A percentile compares a stretch with the other conserved stretches of the same genome.
Evolutionary conservation across 305 asterid genomes (phyloP).

Genomic region (Ilex paraguariensis): DNA sequence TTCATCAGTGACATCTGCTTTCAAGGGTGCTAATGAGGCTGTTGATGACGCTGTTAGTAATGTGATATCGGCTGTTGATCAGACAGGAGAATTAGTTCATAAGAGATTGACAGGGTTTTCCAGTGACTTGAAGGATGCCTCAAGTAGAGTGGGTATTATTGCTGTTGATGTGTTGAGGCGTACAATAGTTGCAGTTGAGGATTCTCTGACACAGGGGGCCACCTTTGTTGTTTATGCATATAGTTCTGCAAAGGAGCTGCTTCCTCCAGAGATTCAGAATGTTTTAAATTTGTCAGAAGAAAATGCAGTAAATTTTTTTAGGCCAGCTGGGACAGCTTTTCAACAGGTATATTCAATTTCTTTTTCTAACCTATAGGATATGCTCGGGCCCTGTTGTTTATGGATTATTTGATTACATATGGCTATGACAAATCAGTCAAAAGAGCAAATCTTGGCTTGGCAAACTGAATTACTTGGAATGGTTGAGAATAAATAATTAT

Average conservation of each 20-base stretch:
- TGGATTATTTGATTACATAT: neutral
- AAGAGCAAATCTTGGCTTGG: neutral
- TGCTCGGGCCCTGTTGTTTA: neutral
- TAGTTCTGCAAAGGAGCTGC: slow-evolving; percentile 56
- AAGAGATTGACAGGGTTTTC: slow-evolving; percentile 49
- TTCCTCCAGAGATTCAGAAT: slow-evolving; percentile 61
- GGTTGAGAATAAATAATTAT: neutral
- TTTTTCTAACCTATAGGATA: slow-evolving; percentile 4
- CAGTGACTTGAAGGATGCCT: slow-evolving; percentile 52
- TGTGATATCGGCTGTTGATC: slow-evolving; percentile 33
- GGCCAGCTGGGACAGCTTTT: slow-evolving; percentile 52
- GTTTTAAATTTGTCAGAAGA: slow-evolving; percentile 52
- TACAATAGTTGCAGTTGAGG: slow-evolving; percentile 46
- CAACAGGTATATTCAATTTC: slow-evolving; percentile 44
- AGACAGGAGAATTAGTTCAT: slow-evolving; percentile 60
- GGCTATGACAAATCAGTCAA: neutral
- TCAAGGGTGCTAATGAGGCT: slow-evolving; percentile 37
- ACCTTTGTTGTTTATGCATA: slow-evolving; percentile 58
- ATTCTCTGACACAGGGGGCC: slow-evolving; percentile 46
- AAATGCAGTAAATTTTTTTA: slow-evolving; percentile 30
- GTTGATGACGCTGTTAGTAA: slow-evolving; percentile 39
- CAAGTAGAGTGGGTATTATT: slow-evolving; percentile 49
- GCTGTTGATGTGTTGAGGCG: slow-evolving; percentile 55
- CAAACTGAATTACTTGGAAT: slow-evolving; percentile 2
- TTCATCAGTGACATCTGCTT: slow-evolving; percentile 39